Base-by-base conservation (phyloP, 1,284 basidiomycete species). In the Trichosporon coremiiforme region DNA sequence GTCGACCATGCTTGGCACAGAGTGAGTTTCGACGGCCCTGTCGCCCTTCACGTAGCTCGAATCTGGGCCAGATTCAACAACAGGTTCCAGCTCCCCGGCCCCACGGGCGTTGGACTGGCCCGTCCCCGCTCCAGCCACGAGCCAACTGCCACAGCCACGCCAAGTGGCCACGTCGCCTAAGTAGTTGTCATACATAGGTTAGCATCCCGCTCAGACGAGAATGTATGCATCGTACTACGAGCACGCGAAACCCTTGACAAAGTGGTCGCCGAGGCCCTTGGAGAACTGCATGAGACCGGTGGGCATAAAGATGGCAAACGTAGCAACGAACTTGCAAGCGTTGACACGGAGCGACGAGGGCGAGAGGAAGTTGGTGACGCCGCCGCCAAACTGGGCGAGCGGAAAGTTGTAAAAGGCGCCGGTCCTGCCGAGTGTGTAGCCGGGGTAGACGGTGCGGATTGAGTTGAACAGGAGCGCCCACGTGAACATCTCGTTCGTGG, bases 401-500 rank as follows among this genome's bases (percentile, higher is more conserved):
- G 47, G 47, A 20, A 53, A 53, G 47, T 33, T 33, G 31, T 33
- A 33, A 15, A 17, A 33, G 29, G 12, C 9, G 57, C 57, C 57
- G 47, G 47, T 22, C 13, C 13, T n/a, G 57, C 57, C 57, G 29
- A 35, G 15, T 8, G 29, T 33, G 57, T n/a, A n/a, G 29, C 29
- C 57, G 57, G 57, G 57, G 57, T 60, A 31, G 57, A 33, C 31
- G 17, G 57, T 31, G 13, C 17, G 12, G 57, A 60, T 13, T 31
- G 20, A n/a, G 31, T 60, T 33, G 57, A 60, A 60, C 15, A 33
- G 31, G 2, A 60, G 29, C 15, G 64, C 68, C 68, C 68, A 69
- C 5, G 68, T 64, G 31, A 29, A 22, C 64, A 69, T 69, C 65
- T 69, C 68, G 38, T 35, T 57, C 4, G 25, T 35, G 15, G 68